Evolutionary conservation across 2,329 filamentous ascomycete species (phyloP).

Genomic region (Onygenales sp.): DNA sequence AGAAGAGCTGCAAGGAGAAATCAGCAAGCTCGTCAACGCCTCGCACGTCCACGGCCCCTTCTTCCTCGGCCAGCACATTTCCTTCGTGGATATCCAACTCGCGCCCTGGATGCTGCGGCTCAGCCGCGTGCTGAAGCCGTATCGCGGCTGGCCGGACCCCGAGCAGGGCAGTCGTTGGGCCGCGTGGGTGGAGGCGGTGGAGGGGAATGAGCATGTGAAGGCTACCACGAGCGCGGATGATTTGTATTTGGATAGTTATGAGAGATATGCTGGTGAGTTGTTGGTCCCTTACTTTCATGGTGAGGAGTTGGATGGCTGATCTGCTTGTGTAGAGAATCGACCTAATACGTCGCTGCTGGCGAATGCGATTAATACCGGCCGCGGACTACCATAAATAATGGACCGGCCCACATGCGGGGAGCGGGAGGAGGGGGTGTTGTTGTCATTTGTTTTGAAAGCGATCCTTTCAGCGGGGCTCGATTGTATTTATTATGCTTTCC

Average conservation of each 20-base stretch:
- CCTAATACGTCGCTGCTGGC: conserved; percentile 50
- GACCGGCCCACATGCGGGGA: too few species aligned
- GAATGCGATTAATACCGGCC: conserved; percentile 50
- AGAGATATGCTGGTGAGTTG: conserved; percentile 48
- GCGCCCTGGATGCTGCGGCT: conserved; percentile 66
- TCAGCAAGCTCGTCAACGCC: conserved; percentile 51
- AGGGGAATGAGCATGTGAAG: conserved; percentile 52
- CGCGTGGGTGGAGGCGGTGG: conserved; percentile 61
- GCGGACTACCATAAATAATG: conserved; percentile 37
- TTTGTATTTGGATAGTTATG: conserved; percentile 59
- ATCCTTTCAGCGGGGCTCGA: too few species aligned
- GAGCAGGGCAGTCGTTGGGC: conserved; percentile 57
- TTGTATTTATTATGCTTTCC: too few species aligned
- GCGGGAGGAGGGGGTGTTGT: too few species aligned
- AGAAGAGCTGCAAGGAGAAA: conserved; percentile 54
- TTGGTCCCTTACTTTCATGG: not conserved
- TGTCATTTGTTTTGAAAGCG: too few species aligned
- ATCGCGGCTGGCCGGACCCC: conserved; percentile 57
- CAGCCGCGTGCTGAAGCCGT: conserved; percentile 54
- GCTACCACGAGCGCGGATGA: conserved; percentile 59
- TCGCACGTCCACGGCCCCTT: conserved; percentile 56
- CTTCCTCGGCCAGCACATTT: conserved; percentile 50
- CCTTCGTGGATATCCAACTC: conserved; percentile 64
- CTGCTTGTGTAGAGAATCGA: conserved; percentile 42
- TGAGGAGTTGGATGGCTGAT: not conserved